Base-by-base conservation (phyloP, 177 flowering plant genomes). In the Vitis hybrid region DNA sequence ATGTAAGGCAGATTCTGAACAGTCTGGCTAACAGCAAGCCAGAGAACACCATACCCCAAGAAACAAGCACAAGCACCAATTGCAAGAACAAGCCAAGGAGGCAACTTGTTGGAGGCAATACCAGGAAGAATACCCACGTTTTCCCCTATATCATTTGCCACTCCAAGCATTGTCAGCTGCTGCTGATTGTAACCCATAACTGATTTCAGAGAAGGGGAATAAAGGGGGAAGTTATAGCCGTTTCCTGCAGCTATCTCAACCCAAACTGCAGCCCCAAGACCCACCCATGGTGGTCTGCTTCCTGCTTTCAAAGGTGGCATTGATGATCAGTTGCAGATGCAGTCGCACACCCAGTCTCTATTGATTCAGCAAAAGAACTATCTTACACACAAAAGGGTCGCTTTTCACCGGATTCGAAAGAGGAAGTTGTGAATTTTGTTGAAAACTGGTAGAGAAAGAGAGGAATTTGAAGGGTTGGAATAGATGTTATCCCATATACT, bases 1-100 rank as follows among this genome's bases (percentile, higher is more conserved):
- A 74, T 70, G 31, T 78, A 89, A 60, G 94, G 92, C 72, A 91
- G 68, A 65, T 11, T 63, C 11, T 2, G 3, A 59, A 89, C 79
- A 29, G 90, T 87, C 51, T 77, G 77, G 62, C 74, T 83, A 45
- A 89, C 71, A 63, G 90, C 83, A 51, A 91, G 89, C 94, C 93
- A 91, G 31, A 89, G 70, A 72, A 88, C 83, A 15, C 97, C 94
- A 80, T 87, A 91, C 1, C 97, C 94, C 33, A 89, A 70, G 70
- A 89, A 89, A 58, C 86, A 88, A 59, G 74, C 51, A 22, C 80
- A 16, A 60, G 78, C 53, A 10, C 94, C 97, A 31, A 86, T 75
- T 13, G 72, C 55, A 10, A 89, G 85, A 51, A 91, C 60, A 65
- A 74, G 70, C 94, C 94, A 89, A 52, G 93, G 88, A 11, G 92